Percentiles rank a stretch among this genome's conserved stretches.
phyloP scores from a whole-genome alignment of 805 yeast species.

The Metschnikowia lunata region DNA sequence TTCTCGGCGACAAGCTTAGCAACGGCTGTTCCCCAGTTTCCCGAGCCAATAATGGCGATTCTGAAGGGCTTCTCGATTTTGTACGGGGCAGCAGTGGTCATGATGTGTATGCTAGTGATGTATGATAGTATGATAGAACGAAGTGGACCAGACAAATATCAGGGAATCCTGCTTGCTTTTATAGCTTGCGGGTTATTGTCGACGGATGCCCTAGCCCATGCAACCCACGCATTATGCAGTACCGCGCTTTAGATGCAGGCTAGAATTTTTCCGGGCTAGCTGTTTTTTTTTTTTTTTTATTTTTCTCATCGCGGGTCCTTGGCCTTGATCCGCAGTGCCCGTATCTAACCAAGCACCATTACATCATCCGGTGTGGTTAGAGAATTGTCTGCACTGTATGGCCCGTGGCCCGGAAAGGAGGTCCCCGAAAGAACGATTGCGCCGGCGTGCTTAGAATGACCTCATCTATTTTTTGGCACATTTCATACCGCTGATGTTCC shows the following conservation, averaged over 20 bases:
- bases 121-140: no score
- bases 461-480: no score
- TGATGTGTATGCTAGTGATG: conserved; percentile 1
- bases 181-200: conserved; percentile 8
- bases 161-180: conserved; percentile 6
- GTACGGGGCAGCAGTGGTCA: conserved; percentile 26
- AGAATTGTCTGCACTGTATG: not conserved
- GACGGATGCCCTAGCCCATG: not conserved
- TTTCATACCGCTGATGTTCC: no score
- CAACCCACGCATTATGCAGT: no score
- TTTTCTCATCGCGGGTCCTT: not conserved
- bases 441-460: no score
- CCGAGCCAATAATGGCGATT: conserved; percentile 42
- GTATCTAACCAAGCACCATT: conserved; percentile 1
- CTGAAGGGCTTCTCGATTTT: conserved; percentile 31
- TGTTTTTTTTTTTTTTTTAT: no score
- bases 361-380: conserved; percentile 4
- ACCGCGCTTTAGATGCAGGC: not conserved
- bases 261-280: conserved; percentile 1
- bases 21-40: conserved; percentile 47
- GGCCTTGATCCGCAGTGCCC: not conserved
- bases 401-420: not conserved
- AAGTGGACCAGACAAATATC: not conserved
- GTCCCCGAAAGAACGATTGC: not conserved
- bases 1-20: conserved; percentile 45